Evolutionary conservation across 352 stramenopile genomes (phyloP), one percentile per base, ranked within the genome.

Genomic region (Phytophthora sp.): DNA sequence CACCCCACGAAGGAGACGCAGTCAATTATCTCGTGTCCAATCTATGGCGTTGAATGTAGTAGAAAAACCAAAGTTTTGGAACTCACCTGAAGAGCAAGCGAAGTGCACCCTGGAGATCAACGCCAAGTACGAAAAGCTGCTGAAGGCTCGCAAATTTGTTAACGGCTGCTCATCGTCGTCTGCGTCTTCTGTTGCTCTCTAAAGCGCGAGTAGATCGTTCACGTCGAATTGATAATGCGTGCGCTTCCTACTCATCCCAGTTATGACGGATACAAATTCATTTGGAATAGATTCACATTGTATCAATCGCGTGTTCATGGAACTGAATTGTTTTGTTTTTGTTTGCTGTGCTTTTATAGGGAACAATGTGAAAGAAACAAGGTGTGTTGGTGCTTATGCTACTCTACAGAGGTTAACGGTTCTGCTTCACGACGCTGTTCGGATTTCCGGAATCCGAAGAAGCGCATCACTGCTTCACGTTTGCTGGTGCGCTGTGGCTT

Each of bases 61-160:
- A n/a, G 71, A 80, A 52, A 57, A 67, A 57, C 77, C 78, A 16
- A 68, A 69, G 36, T 75, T 76, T 13, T 89, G 76, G 77, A 59
- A 56, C 12, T 77, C 74, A 33, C 56, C 70, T 15, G 64, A 86
- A 42, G 68, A 80, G n/a, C 68, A 73, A 41, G 54, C 51, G 9
- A 35, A 72, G 12, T 52, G 66, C 45, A 69, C 64, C 0, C 13
- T 58, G n/a, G 67, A 82, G 36, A 83, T 87, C 51, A 84, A 79
- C 45, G 58, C 24, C 18, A 73, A 75, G 31, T 87, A 87, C 31
- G 73, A 84, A 51, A 76, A 77, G 44, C 31, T 84, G 26, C 50
- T 86, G 1, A 60, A 50, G 45, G 31, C 62, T 29, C 71, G 71
- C 11, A 71, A 66, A 12, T 67, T 71, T n/a, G 42, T 44, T 8